Conservation (phyloP, 2,329 filamentous ascomycete genomes). For the Trichophyton verrucosum region DNA sequence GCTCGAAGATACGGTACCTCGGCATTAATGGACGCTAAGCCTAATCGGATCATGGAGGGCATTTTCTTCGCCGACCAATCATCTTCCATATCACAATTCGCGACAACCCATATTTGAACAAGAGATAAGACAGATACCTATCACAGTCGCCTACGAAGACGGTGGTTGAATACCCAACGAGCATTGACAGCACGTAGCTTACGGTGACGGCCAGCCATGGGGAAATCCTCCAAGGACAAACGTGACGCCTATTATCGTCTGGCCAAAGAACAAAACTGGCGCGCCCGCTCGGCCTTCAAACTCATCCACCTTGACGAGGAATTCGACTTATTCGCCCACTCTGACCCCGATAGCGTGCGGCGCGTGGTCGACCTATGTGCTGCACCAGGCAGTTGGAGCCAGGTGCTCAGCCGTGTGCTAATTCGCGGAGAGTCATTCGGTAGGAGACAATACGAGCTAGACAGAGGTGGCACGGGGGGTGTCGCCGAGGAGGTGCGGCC, state of each 20-base stretch:
- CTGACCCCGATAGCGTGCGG: conserved; percentile 55
- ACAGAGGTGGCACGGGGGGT: conserved; percentile 47
- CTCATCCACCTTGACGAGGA: conserved; percentile 91
- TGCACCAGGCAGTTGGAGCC: conserved; percentile 92
- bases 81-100: too few relatives aligned
- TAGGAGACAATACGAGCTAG: conserved; percentile 50
- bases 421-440: conserved; percentile 92
- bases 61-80: too few relatives aligned
- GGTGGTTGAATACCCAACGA: background rate
- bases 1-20: too few relatives aligned
- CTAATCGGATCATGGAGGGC: too few relatives aligned
- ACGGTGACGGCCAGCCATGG: conserved; percentile 46
- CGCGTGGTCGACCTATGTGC: conserved; percentile 93
- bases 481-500: conserved; percentile 31
- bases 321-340: conserved; percentile 74
- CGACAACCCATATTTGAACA: too few relatives aligned
- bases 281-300: conserved; percentile 91
- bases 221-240: conserved; percentile 97
- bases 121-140: too few relatives aligned
- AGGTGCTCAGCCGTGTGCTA: conserved; percentile 83
- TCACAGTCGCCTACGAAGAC: too few relatives aligned
- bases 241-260: conserved; percentile 95
- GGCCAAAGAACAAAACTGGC: conserved; percentile 97
- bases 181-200: background rate
- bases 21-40: too few relatives aligned